Percentiles rank a stretch among this genome's conserved stretches.
Evolutionary conservation across 345 rosid species (phyloP).

Genomic region (Boechera retrofracta): DNA sequence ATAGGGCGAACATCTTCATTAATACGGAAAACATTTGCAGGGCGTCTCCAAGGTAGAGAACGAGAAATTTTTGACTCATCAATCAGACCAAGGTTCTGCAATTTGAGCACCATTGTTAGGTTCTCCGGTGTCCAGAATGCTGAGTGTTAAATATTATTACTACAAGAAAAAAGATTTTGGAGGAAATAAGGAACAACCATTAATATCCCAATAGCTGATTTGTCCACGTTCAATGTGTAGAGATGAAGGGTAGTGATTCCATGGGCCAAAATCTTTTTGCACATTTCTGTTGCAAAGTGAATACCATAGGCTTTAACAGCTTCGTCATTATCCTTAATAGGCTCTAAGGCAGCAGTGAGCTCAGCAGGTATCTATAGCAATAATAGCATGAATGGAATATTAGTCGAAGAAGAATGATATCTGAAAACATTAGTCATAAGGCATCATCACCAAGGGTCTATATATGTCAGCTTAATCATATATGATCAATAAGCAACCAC

Average conservation of each 20-base stretch:
- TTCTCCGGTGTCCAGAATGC: neutral
- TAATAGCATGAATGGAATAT: conserved; percentile 5
- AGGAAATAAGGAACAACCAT: conserved; percentile 54
- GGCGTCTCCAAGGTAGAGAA: conserved; percentile 90
- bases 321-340: conserved; percentile 97
- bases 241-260: conserved; percentile 90
- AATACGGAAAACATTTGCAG: conserved; percentile 85
- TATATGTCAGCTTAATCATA: neutral
- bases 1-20: conserved; percentile 97
- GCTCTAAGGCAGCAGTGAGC: conserved; percentile 84
- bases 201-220: conserved; percentile 85
- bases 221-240: conserved; percentile 94
- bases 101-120: conserved; percentile 44
- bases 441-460: conserved; percentile 25
- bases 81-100: conserved; percentile 92
- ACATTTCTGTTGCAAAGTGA: conserved; percentile 97
- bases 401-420: neutral
- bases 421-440: neutral
- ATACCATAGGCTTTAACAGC: conserved; percentile 91
- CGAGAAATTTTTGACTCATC: conserved; percentile 86
- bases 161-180: neutral
- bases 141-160: neutral
- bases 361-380: conserved; percentile 78
- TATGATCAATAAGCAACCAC: conserved; percentile 19
- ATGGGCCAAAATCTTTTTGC: conserved; percentile 88